Evolutionary conservation across 495 filamentous ascomycete genomes (phyloP).

Genomic region (Evernia prunastri): DNA sequence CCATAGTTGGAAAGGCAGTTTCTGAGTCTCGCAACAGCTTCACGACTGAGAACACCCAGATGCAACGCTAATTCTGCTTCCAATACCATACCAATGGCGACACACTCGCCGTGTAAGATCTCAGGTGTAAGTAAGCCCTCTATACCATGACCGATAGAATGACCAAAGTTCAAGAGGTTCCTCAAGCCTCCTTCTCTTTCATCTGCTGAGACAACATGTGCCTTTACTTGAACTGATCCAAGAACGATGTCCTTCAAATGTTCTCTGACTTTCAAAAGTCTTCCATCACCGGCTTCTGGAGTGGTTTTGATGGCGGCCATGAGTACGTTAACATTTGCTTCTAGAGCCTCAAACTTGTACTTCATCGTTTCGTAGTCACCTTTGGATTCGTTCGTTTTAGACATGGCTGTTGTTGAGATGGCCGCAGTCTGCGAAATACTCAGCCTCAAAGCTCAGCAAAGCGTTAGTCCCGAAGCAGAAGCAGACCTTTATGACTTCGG

Average conservation of each 20-base stretch:
- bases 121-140: conserved; percentile 95
- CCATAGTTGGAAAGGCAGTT: conserved; percentile 94
- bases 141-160: conserved; percentile 95
- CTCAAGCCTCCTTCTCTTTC: conserved; percentile 91
- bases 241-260: conserved; percentile 82
- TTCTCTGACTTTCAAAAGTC: conserved; percentile 61
- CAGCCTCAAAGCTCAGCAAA: not conserved
- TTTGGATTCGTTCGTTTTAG: conserved; percentile 81
- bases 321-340: conserved; percentile 69
- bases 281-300: conserved; percentile 45
- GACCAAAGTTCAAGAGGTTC: conserved; percentile 94
- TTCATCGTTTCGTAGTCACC: conserved; percentile 7
- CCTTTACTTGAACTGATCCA: conserved; percentile 85
- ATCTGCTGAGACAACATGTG: conserved; percentile 84
- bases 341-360: conserved; percentile 45
- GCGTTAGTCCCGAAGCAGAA: not conserved
- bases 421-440: conserved; percentile 62
- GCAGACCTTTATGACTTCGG: conserved; percentile 80
- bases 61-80: conserved; percentile 90
- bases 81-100: conserved; percentile 97
- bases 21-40: conserved; percentile 78
- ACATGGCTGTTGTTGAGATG: conserved; percentile 97
- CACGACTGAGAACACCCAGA: conserved; percentile 77
- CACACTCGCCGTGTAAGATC: conserved; percentile 89
- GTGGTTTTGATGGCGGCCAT: conserved; percentile 61